These are phyloP conservation scores for Tylopilus rubrobrunneus DNA, from an alignment of 768 basidiomycete species.

Conservation along the genomic window DNA sequence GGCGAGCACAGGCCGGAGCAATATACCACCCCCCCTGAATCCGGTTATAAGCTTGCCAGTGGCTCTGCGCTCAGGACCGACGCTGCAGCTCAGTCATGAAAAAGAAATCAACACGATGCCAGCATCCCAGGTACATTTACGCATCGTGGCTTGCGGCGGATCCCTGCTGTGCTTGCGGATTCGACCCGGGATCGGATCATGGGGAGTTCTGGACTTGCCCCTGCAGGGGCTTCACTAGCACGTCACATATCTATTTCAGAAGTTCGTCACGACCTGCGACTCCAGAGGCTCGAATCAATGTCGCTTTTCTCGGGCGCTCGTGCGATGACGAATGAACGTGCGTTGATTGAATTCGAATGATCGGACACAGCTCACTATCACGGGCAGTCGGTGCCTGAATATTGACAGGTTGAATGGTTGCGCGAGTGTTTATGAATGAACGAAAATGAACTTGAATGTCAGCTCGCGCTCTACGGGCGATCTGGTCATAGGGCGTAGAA, in stretches of 20 bases:
- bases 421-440: neutral
- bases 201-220: neutral
- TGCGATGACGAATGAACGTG: neutral
- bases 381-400: neutral
- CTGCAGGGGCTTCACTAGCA: neutral
- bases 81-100: too few relatives aligned
- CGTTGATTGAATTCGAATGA: neutral
- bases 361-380: neutral
- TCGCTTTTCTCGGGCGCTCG: too few relatives aligned
- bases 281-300: neutral
- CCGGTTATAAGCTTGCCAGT: neutral
- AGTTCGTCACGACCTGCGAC: neutral
- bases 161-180: neutral
- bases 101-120: neutral
- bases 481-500: neutral
- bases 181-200: neutral
- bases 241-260: neutral
- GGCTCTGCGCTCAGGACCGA: neutral
- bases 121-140: neutral
- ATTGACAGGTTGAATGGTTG: neutral
- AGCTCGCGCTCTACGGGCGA: neutral
- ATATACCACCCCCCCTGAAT: neutral
- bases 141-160: neutral
- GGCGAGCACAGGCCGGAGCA: neutral
- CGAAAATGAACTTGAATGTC: neutral